phyloP scores from a whole-genome alignment of 208 protist species.

The Zelonia costaricensis region DNA sequence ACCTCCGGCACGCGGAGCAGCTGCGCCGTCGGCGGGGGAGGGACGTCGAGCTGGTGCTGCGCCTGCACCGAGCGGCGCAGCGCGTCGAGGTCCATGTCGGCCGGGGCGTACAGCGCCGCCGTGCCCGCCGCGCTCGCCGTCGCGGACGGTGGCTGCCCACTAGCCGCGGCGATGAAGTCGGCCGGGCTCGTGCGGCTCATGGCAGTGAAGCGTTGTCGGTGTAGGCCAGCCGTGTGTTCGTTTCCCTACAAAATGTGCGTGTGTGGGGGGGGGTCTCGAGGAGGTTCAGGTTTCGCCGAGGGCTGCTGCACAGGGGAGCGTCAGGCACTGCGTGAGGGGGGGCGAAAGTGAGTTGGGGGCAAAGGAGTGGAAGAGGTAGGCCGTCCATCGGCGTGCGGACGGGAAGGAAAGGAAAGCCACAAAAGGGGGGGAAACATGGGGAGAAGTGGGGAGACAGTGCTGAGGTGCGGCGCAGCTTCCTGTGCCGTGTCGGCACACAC shows the following conservation, averaged over 20 bases:
- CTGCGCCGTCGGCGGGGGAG: conserved; percentile 71
- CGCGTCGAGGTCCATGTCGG: conserved; percentile 64
- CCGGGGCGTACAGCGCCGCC: conserved; percentile 17
- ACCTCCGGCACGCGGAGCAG: conserved; percentile 91
- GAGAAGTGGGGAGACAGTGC: too few species aligned
- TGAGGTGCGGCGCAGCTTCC: too few species aligned
- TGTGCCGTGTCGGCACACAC: too few species aligned
- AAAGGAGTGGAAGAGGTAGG: too few species aligned
- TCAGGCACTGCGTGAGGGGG: too few species aligned
- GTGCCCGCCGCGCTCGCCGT: neutral
- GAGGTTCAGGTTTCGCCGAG: too few species aligned
- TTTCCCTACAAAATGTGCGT: neutral
- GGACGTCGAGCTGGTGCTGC: conserved; percentile 53
- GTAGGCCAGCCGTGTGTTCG: neutral
- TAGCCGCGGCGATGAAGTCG: neutral
- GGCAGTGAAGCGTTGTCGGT: neutral
- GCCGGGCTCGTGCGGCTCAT: neutral
- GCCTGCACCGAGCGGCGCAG: conserved; percentile 57
- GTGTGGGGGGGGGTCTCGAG: too few species aligned
- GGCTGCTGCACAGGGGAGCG: too few species aligned
- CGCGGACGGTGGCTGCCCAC: neutral
- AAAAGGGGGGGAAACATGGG: too few species aligned
- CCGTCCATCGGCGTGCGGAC: too few species aligned
- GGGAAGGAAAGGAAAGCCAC: too few species aligned
- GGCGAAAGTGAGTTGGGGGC: too few species aligned